Conservation (phyloP, 108 stramenopile species). For the Cyclotella kingstonii region DNA sequence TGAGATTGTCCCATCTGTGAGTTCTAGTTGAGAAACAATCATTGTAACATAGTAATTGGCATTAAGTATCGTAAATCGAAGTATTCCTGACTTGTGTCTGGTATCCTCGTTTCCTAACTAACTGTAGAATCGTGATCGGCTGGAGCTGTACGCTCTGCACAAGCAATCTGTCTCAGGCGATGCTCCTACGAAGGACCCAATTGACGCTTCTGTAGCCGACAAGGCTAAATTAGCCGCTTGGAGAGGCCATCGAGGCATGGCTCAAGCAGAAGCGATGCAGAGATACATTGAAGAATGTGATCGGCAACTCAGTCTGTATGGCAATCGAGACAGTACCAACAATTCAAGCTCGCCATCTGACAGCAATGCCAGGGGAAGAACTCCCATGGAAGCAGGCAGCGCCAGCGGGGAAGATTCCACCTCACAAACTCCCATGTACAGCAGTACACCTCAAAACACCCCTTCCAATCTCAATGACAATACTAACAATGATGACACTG, state of each 20-base stretch:
- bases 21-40: conserved; percentile 6
- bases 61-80: background rate
- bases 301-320: conserved; percentile 78
- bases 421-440: conserved; percentile 15
- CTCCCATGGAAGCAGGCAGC: conserved; percentile 4
- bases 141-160: conserved; percentile 91
- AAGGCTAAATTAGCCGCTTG: conserved; percentile 81
- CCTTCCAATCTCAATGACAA: conserved; percentile 9
- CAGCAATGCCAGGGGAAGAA: background rate
- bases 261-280: conserved; percentile 67
- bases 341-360: too few relatives aligned
- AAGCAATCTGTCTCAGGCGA: conserved; percentile 82
- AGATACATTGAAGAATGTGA: conserved; percentile 77
- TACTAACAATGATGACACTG: conserved; percentile 11
- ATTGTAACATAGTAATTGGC: background rate
- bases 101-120: background rate
- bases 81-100: background rate
- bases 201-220: conserved; percentile 55
- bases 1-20: conserved; percentile 66
- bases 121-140: conserved; percentile 71
- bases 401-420: background rate
- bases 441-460: conserved; percentile 33
- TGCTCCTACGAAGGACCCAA: conserved; percentile 50
- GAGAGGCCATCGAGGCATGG: conserved; percentile 61
- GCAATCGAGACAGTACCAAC: conserved; percentile 48